Conservation (phyloP, 208 protist species). For the Crithidia bombi region DNA sequence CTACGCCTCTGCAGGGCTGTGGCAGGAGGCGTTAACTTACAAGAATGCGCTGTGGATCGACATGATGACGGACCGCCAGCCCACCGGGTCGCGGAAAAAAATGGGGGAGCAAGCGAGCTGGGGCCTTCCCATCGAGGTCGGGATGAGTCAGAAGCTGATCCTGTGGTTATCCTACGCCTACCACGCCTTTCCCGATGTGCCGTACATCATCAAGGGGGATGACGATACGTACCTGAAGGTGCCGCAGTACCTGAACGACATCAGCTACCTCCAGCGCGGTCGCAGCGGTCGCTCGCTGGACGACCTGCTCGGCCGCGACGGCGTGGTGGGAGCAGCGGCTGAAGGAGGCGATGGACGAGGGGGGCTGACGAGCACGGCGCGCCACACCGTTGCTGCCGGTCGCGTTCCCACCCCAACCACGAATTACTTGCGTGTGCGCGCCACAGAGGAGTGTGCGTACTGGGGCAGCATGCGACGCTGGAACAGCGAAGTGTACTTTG, state of each 20-base stretch:
- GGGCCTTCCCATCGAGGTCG: constrained; percentile 44
- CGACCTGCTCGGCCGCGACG: background rate
- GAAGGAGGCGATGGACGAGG: background rate
- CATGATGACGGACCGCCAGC: constrained; percentile 36
- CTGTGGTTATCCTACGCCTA: constrained; percentile 51
- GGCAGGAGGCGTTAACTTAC: constrained; percentile 41
- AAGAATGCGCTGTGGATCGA: constrained; percentile 40
- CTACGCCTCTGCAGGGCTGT: constrained; percentile 31
- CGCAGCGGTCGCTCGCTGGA: constrained; percentile 4
- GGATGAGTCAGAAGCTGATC: constrained; percentile 55
- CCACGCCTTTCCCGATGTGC: constrained; percentile 36
- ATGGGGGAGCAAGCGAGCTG: constrained; percentile 32
- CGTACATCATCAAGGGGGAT: constrained; percentile 56
- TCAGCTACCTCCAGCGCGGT: constrained; percentile 26
- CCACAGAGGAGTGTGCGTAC: constrained; percentile 25
- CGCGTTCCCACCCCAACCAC: background rate
- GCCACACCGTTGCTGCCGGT: background rate
- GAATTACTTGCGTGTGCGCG: background rate
- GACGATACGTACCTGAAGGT: constrained; percentile 62
- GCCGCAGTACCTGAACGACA: constrained; percentile 55
- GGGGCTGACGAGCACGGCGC: background rate
- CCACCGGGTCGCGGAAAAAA: constrained; percentile 15
- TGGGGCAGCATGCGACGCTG: constrained; percentile 32
- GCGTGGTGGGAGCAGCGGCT: background rate
- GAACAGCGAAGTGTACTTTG: constrained; percentile 21